Base-by-base conservation (phyloP, 2,329 filamentous ascomycete species). In the Cercospora sojina region DNA sequence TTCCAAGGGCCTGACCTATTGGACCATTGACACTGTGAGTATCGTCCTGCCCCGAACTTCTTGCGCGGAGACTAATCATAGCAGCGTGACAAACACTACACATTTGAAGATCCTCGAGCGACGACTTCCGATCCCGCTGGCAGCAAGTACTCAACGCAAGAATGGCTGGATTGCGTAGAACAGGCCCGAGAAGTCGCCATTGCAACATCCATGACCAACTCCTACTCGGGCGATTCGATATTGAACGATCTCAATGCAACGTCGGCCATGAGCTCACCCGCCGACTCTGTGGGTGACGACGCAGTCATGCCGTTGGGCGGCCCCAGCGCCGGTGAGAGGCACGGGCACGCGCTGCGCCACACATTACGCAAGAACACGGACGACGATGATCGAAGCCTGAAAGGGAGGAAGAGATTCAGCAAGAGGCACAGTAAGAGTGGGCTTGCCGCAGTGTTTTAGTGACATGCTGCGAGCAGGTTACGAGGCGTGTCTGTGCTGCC, bases 371-470 rank as follows among this genome's bases (percentile, higher is more conserved):
- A 77, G 58, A 72, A 71, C 31, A 68, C 69, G 12, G 70, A 72
- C 23, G 60, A 63, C 18, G 69, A 71, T 58, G 70, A 70, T 41
- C 65, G 79, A 84, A 79, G 71, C 77, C 74, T 70, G n/a, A 72
- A 72, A 51, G 70, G 70, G 27, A 86, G 84, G 58, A 88, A 88
- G 75, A 80, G 87, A 58, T 98, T 97, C 80, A 97, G 93, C 81
- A 95, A 95, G 80, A 86, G 94, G 72, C 92, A 97, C 80, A 96
- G 91, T 16, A 96, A 96, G 81, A 97, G 92, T 78, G 93, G 94
- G n/a, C 85, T 97, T 58, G 92, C 92, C 29, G 91, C 93, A 58
- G 91, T 92, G 59, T 97, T 97, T 77, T 96, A 72, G 67, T 64
- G 32, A 57, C 47, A 51, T 43, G 47, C 51, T 63, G 49, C 31